Evolutionary conservation across 352 stramenopile species (phyloP), one percentile per base, ranked within the genome.

Genomic region (Phytophthora sansomeana): DNA sequence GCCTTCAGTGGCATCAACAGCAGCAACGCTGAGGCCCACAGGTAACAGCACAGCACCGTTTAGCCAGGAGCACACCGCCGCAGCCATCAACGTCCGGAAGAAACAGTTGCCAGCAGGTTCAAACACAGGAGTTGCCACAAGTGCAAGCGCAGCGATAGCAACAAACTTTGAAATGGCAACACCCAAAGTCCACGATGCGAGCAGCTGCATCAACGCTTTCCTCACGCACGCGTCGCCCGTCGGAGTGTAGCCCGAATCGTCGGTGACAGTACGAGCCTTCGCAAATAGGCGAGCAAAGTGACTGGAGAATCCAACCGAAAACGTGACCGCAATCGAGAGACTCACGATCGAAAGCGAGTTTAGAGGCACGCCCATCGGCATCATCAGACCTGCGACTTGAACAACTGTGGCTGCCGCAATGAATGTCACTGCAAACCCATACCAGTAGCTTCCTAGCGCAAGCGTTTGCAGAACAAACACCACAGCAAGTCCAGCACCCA

Each of bases 291-390:
- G 74, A 14, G 78, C 74, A 46, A 94, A 81, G 58, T 95, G 90
- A 43, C 85, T 76, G 19, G 78, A 91, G 50, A 95, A 95, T 35
- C 93, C 86, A 24, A 96, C 82, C 3, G 79, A 87, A 44, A 97
- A 77, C 4, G 79, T 87, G 7, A 90, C 64, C 24, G 81, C 87
- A 43, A 91, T 82, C 28, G 93, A 77, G 14, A 96, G 70, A 67
- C 95, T 90, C 35, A 95, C 83, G 26, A 95, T 81, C 29, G 85
- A 91, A 13, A 97, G 77, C 6, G 86, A 88, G 60, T 96, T 97
- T 3, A 97, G 61, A 39, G 84, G 69, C 13, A 91, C 86, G n/a
- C 63, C 73, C 57, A 84, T 74, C 10, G 75, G 77, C 38, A 75
- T 57, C 85, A 91, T 90, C 16, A 90, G 29, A 19, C 80, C 85